A percentile compares a stretch with the other conserved stretches of the same genome.
Evolutionary conservation across 331 rosid genomes (phyloP).

Genomic region (Malus hybrid): DNA sequence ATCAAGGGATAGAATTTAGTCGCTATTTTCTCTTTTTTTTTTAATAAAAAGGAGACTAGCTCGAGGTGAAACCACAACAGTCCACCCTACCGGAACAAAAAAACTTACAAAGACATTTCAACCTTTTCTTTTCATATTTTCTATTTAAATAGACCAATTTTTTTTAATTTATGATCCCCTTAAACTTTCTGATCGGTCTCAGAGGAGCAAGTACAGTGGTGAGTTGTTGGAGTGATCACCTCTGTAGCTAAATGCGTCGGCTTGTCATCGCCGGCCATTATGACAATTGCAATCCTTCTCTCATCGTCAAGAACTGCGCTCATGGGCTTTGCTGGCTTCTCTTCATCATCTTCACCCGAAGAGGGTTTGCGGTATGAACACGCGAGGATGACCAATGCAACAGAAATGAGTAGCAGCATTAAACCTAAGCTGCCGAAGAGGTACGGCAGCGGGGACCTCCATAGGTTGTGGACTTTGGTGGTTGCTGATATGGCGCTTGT

Average conservation of each 20-base stretch:
- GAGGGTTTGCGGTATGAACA: slow-evolving; percentile 22
- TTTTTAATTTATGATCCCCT: neutral
- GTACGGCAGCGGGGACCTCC: slow-evolving; percentile 38
- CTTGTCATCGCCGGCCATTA: slow-evolving; percentile 38
- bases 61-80: too few species aligned
- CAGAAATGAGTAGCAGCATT: slow-evolving; percentile 25
- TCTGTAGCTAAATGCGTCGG: slow-evolving; percentile 34
- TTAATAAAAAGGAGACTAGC: too few species aligned
- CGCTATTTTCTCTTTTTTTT: neutral
- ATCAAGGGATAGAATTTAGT: neutral
- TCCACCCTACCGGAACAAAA: fast-evolving
- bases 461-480: slow-evolving; percentile 1
- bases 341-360: neutral
- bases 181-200: neutral
- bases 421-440: slow-evolving; percentile 32
- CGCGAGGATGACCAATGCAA: slow-evolving; percentile 24
- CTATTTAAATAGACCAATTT: neutral
- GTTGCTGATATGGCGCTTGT: neutral
- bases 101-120: too few species aligned
- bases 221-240: neutral
- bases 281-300: slow-evolving; percentile 27
- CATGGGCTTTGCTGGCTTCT: neutral
- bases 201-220: neutral
- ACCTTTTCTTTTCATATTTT: neutral
- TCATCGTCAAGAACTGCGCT: neutral